phyloP scores from a whole-genome alignment of 176 grass and related monocot genomes.

The Oryza brachyantha region DNA sequence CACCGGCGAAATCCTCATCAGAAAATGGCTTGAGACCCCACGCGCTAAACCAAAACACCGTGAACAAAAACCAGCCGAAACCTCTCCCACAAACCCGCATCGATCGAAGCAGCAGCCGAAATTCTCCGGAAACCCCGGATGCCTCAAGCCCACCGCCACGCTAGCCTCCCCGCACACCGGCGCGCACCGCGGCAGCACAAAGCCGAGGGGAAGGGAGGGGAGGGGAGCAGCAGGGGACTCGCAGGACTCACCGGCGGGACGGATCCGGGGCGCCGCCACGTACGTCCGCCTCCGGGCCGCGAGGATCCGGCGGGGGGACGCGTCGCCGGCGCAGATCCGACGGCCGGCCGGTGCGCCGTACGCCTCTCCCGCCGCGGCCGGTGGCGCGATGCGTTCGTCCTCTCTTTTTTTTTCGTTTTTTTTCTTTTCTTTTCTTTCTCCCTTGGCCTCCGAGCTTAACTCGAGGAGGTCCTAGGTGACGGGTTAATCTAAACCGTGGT shows the following conservation, averaged over 20 bases:
- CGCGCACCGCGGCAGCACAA: not conserved
- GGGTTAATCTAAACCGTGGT: constrained; percentile 61
- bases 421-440: not conserved
- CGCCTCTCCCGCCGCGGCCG: constrained; percentile 30
- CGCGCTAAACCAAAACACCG: not conserved
- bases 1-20: not conserved
- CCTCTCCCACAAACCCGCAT: constrained; percentile 8
- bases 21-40: not conserved
- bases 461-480: constrained; percentile 39
- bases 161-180: not conserved
- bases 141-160: not conserved
- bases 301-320: not conserved
- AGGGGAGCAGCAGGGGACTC: not conserved
- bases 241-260: not conserved
- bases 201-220: not conserved
- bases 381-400: constrained; percentile 9
- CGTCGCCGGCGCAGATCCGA: constrained; percentile 33
- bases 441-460: constrained; percentile 25
- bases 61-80: not conserved
- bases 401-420: not conserved
- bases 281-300: constrained; percentile 21
- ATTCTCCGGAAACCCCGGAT: not conserved
- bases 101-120: not conserved
- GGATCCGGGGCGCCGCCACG: not conserved
- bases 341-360: constrained; percentile 38